These are phyloP conservation scores for Tilletia walkeri DNA, from an alignment of 1,284 basidiomycete species.

Conservation along the genomic window DNA sequence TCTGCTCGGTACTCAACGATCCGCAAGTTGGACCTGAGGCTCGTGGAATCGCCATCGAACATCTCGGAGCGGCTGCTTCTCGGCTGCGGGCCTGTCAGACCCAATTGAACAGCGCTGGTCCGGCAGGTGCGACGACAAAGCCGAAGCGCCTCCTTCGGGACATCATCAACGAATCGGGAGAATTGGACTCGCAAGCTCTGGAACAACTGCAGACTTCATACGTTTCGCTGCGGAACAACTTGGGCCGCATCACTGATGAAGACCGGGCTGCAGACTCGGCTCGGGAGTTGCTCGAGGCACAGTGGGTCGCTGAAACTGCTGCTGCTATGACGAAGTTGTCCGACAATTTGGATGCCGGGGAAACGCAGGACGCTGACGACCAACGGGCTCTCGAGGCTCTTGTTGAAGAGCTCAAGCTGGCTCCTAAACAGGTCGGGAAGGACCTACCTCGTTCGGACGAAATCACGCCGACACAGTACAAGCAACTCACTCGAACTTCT, in stretches of 20 bases:
- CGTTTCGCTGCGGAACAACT: slow-evolving; percentile 67
- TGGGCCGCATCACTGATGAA: slow-evolving; percentile 57
- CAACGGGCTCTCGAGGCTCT: slow-evolving; percentile 13
- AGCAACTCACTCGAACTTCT: slow-evolving; percentile 17
- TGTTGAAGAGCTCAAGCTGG: slow-evolving; percentile 16
- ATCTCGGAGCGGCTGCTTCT: slow-evolving; percentile 85
- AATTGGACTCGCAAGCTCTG: slow-evolving; percentile 61
- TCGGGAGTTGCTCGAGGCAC: slow-evolving; percentile 35
- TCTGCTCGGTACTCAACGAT: slow-evolving; percentile 63
- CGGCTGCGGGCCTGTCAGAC: slow-evolving; percentile 63
- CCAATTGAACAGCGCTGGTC: slow-evolving; percentile 33
- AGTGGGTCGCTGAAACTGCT: slow-evolving; percentile 41
- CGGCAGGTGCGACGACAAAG: slow-evolving; percentile 71
- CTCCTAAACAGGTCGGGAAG: slow-evolving; percentile 17
- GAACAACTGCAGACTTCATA: slow-evolving; percentile 66
- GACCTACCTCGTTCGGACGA: slow-evolving; percentile 14
- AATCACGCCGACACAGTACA: not conserved
- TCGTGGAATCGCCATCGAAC: slow-evolving; percentile 84
- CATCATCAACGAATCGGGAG: slow-evolving; percentile 25
- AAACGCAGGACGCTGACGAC: not conserved
- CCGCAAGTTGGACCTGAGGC: slow-evolving; percentile 62
- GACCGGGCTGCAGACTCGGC: slow-evolving; percentile 36
- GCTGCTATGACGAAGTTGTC: slow-evolving; percentile 21
- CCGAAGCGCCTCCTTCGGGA: slow-evolving; percentile 61
- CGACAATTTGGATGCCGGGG: not conserved